These are phyloP conservation scores for Fraxinus platypoda DNA, from an alignment of 305 asterid genomes.

Conservation along the genomic window DNA sequence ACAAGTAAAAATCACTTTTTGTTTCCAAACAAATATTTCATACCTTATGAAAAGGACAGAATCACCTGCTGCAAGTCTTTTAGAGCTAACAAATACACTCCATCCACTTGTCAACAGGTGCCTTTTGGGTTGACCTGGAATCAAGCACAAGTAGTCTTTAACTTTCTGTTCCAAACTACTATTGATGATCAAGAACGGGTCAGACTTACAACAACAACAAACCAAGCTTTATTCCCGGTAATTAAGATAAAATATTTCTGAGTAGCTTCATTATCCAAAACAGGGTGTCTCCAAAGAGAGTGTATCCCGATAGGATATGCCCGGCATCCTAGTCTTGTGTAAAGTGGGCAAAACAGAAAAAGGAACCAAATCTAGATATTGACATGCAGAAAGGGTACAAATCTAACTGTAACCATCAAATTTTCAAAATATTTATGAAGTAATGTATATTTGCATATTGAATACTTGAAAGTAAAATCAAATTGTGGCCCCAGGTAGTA, in stretches of 20 bases:
- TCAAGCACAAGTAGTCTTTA: conserved; percentile 4
- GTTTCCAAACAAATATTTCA: conserved; percentile 1
- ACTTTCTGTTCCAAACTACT: conserved; percentile 11
- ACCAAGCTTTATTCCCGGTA: not conserved
- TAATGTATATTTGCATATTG: not conserved
- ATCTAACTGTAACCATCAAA: not conserved
- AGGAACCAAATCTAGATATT: not conserved
- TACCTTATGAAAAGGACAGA: conserved; percentile 92
- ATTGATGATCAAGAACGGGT: not conserved
- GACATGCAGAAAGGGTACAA: not conserved
- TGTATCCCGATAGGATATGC: not conserved
- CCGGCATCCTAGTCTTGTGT: not conserved
- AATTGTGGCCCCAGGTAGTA: not conserved
- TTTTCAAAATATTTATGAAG: not conserved
- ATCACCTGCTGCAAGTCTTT: conserved; percentile 88
- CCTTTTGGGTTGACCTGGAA: conserved; percentile 91
- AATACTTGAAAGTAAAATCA: not conserved
- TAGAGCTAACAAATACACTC: conserved; percentile 94
- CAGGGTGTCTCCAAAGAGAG: not conserved
- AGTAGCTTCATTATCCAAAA: not conserved
- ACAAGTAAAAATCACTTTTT: not conserved
- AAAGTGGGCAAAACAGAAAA: not conserved
- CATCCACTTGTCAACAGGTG: conserved; percentile 93
- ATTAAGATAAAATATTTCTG: not conserved
- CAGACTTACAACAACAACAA: not conserved